Evolutionary conservation across 2,329 filamentous ascomycete genomes (phyloP).

Genomic region (Venturia pyrina): DNA sequence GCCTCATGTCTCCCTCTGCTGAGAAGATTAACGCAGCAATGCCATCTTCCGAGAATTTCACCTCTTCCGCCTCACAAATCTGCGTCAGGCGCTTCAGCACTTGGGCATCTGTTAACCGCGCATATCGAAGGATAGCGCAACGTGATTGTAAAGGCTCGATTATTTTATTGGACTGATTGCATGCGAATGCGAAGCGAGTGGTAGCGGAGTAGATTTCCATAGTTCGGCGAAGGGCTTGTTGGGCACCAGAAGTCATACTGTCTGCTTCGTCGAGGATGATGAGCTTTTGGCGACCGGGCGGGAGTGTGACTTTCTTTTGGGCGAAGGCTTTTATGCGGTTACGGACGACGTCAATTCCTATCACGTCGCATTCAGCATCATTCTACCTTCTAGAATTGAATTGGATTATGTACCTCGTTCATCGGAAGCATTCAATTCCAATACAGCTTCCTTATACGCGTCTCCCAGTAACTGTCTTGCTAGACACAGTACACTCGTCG

Average conservation of each 20-base stretch:
- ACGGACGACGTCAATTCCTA: constrained; percentile 90
- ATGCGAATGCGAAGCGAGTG: constrained; percentile 93
- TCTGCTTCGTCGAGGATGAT: constrained; percentile 98
- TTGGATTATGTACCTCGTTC: constrained; percentile 55
- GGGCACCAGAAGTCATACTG: constrained; percentile 89
- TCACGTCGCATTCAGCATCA: background rate
- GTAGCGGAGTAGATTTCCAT: constrained; percentile 99
- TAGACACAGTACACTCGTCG: constrained; percentile 86
- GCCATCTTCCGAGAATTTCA: constrained; percentile 85
- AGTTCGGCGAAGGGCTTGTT: constrained; percentile 86
- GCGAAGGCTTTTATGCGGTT: constrained; percentile 98
- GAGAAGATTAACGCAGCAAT: constrained; percentile 94
- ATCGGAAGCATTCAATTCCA: constrained; percentile 93
- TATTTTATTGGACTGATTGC: constrained; percentile 98
- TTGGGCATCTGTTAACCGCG: constrained; percentile 83
- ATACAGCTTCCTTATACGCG: constrained; percentile 91
- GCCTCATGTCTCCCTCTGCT: constrained; percentile 96
- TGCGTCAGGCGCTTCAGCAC: constrained; percentile 84
- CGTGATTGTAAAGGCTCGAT: constrained; percentile 97
- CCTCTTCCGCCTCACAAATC: constrained; percentile 85
- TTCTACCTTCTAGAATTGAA: background rate
- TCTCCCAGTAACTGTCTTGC: constrained; percentile 86
- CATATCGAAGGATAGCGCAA: constrained; percentile 91
- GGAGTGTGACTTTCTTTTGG: constrained; percentile 96
- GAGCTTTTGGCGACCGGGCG: constrained; percentile 82